Conservation (phyloP, 352 stramenopile species). For the Pythium rhizo-oryzae region DNA sequence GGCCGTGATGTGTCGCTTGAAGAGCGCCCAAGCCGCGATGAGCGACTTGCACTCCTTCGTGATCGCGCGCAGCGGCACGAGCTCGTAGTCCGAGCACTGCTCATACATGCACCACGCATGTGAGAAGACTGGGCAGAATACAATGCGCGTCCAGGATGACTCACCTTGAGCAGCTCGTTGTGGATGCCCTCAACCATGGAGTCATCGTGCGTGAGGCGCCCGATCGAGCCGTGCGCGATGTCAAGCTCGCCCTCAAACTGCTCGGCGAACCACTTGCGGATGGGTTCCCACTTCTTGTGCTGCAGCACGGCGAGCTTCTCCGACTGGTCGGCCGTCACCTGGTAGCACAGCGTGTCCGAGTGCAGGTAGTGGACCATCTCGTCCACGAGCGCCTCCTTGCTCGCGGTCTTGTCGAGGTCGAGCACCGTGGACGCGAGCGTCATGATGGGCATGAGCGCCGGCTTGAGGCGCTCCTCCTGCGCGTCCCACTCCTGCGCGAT, state of each 20-base stretch:
- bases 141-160: not conserved
- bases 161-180: constrained; percentile 59
- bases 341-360: constrained; percentile 90
- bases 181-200: constrained; percentile 66
- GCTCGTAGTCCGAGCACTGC: constrained; percentile 73
- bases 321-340: constrained; percentile 78
- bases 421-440: constrained; percentile 81
- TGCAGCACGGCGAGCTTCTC: constrained; percentile 81
- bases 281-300: constrained; percentile 84
- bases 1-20: constrained; percentile 83
- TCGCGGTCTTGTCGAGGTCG: constrained; percentile 64
- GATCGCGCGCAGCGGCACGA: constrained; percentile 69
- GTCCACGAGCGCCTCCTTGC: constrained; percentile 55
- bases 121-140: not conserved
- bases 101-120: not conserved
- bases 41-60: constrained; percentile 91
- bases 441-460: constrained; percentile 89
- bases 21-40: constrained; percentile 79
- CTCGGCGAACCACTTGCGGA: constrained; percentile 85
- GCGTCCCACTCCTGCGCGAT: constrained; percentile 88
- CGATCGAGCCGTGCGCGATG: constrained; percentile 82
- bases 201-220: constrained; percentile 59
- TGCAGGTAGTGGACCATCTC: constrained; percentile 89
- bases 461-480: constrained; percentile 72
- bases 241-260: constrained; percentile 78